Evolutionary conservation across 345 rosid species (phyloP), one percentile per base, ranked within the genome.

Genomic region (Eucalyptus guilfoylei): DNA sequence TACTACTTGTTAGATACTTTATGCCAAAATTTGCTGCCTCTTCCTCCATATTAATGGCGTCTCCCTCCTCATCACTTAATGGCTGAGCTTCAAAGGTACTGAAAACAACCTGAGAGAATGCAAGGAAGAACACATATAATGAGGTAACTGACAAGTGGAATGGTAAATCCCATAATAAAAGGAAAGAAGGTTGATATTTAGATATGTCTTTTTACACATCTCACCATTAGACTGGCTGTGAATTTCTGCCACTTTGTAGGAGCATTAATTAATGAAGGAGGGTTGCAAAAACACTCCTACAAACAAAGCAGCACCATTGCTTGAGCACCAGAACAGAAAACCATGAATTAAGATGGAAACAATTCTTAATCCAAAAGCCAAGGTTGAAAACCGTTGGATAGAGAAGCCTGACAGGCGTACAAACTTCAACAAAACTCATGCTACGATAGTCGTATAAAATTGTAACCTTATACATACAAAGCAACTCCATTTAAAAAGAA

Each of bases 1-100:
- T 98, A 93, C 99, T 97, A 94, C 99, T 98, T 45, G 99, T 98
- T 86, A 97, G 95, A 94, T 98, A 98, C 87, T 98, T 98, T 92
- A 97, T 98, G 92, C 95, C 96, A 87, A 95, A 98, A 86, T 96
- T 94, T 90, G 99, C 96, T 52, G 97, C 97, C 91, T 96, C 99
- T 91, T 96, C 99, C 96, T 97, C 99, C 95, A 98, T 93, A 91
- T 93, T 94, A 90, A 95, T 97, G 90, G 97, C 97, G 92, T 95
- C 93, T 87, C 99, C 99, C 89, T 95, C 99, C 94, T 98, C 99
- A 90, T 97, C 99, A 87, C 96, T 98, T 91, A 98, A 95, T 85
- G 99, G 99, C 91, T 98, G 99, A 62, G 99, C 97, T 67, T 98
- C 98, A 89, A 98, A 98, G 90, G 99, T 95, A 90, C 93, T 95